These are phyloP conservation scores for Arachnomyces sp. DNA, from an alignment of 2,329 filamentous ascomycete species.

Conservation along the genomic window DNA sequence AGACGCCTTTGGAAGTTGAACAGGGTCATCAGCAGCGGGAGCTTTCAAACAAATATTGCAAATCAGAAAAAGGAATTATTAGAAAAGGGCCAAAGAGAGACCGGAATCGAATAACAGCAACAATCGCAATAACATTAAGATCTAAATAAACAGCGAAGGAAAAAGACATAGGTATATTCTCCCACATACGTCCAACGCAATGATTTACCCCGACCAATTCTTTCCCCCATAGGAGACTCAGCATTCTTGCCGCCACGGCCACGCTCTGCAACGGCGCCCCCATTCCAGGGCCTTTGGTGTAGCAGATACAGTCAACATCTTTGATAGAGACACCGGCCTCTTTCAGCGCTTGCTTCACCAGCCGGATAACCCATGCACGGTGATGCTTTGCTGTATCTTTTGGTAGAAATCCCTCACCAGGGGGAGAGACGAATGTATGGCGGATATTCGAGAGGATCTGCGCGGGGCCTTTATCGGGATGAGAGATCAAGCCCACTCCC, in stretches of 20 bases:
- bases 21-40: too few relatives aligned
- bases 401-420: constrained; percentile 88
- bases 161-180: constrained; percentile 5
- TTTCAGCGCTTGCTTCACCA: constrained; percentile 72
- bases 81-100: too few relatives aligned
- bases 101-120: too few relatives aligned
- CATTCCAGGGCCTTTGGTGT: constrained; percentile 94
- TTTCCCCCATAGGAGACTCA: constrained; percentile 77
- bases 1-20: too few relatives aligned
- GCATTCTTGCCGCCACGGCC: constrained; percentile 73
- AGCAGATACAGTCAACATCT: constrained; percentile 88
- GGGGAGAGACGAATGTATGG: constrained; percentile 86
- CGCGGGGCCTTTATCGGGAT: constrained; percentile 51
- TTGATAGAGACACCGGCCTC: constrained; percentile 55
- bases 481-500: constrained; percentile 83
- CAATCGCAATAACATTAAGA: neutral
- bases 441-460: constrained; percentile 85
- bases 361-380: constrained; percentile 69
- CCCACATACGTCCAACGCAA: constrained; percentile 69
- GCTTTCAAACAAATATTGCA: neutral
- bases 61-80: neutral
- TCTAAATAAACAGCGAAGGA: constrained; percentile 1
- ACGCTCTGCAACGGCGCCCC: constrained; percentile 83
- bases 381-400: constrained; percentile 95
- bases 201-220: constrained; percentile 95